These are phyloP conservation scores for Telopea speciosissima DNA, from an alignment of 177 flowering plant species.

Conservation along the genomic window DNA sequence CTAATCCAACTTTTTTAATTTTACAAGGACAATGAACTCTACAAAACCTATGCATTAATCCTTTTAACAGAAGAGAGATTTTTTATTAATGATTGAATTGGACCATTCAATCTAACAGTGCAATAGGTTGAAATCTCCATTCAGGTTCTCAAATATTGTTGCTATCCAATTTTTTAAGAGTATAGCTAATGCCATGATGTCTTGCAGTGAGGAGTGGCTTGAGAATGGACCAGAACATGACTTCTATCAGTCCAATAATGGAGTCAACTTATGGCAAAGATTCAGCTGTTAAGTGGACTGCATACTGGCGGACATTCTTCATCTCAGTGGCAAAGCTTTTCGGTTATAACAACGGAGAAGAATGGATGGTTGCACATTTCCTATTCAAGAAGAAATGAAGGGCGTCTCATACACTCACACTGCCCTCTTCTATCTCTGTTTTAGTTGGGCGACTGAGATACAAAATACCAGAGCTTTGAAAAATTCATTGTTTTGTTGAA, in stretches of 20 bases:
- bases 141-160: not conserved
- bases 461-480: too few species aligned
- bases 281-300: constrained; percentile 76
- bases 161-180: not conserved
- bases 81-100: not conserved
- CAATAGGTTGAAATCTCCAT: too few species aligned
- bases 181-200: not conserved
- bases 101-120: not conserved
- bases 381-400: constrained; percentile 62
- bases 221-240: constrained; percentile 73
- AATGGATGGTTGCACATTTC: constrained; percentile 93
- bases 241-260: constrained; percentile 66
- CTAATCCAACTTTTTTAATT: too few species aligned
- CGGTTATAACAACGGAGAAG: constrained; percentile 81
- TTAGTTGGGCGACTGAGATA: not conserved
- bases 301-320: constrained; percentile 89
- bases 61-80: not conserved
- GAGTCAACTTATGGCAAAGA: constrained; percentile 83
- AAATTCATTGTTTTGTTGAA: not conserved
- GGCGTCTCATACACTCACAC: not conserved
- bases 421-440: not conserved
- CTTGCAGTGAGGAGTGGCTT: constrained; percentile 86
- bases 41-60: too few species aligned
- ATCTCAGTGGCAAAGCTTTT: constrained; percentile 87
- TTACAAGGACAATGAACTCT: too few species aligned